These are phyloP conservation scores for Wallacemonas collosoma DNA, from an alignment of 208 protist species.

Conservation along the genomic window DNA sequence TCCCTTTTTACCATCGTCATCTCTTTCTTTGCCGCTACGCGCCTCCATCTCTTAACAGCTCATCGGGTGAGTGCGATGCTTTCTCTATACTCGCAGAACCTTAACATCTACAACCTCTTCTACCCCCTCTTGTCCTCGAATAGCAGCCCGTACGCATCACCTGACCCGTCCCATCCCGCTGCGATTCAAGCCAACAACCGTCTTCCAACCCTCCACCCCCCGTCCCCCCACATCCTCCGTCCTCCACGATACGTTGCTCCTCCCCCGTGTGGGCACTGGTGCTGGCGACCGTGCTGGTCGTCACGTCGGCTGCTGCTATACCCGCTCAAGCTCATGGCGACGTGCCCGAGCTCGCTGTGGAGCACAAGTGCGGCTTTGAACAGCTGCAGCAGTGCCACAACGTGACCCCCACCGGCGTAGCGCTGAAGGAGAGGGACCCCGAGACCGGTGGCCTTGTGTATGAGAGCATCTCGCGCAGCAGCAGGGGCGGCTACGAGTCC, in stretches of 20 bases:
- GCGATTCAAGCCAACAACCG: no score
- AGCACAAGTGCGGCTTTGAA: neutral
- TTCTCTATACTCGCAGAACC: no score
- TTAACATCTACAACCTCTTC: no score
- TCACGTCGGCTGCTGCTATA: neutral
- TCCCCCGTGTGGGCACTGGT: neutral
- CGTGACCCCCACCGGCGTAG: neutral
- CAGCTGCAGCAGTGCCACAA: neutral
- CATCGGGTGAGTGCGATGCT: no score
- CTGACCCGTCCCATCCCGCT: no score
- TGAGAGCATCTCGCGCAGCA: neutral
- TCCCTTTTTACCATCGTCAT: no score
- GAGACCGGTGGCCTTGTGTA: neutral
- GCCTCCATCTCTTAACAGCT: no score
- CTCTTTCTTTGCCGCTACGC: no score
- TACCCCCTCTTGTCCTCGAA: no score
- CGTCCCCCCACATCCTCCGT: neutral
- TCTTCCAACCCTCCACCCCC: neutral
- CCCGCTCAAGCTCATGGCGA: neutral
- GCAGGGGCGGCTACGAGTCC: conserved; percentile 21
- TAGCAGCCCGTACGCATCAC: neutral
- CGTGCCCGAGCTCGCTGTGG: neutral
- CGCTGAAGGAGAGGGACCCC: neutral
- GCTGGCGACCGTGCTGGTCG: neutral
- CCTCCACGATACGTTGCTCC: neutral